These are phyloP conservation scores for Eragrostis tef DNA, from an alignment of 202 grass and related monocot genomes.

Conservation along the genomic window DNA sequence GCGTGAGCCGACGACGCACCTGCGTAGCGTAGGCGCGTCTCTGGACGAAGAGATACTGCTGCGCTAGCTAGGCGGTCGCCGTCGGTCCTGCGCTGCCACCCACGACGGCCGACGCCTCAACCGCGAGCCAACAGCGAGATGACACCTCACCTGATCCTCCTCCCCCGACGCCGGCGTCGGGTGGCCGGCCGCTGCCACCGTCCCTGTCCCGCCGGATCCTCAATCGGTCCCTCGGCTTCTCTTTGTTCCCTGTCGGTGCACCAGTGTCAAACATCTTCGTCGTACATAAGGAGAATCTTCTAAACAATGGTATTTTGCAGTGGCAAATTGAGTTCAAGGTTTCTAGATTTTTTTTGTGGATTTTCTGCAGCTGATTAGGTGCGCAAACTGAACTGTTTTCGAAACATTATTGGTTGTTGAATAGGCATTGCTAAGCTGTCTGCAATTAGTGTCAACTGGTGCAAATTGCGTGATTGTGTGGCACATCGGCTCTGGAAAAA, in stretches of 20 bases:
- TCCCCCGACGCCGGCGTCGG: background rate
- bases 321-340: background rate
- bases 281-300: background rate
- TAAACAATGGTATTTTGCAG: background rate
- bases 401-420: too few species aligned
- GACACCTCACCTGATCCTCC: constrained; percentile 40
- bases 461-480: background rate
- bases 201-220: constrained; percentile 39
- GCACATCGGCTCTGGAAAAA: background rate
- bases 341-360: background rate
- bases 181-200: constrained; percentile 36
- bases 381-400: background rate
- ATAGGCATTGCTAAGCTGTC: background rate
- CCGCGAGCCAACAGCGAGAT: constrained; percentile 44
- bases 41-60: background rate
- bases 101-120: constrained; percentile 49
- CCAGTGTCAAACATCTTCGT: background rate
- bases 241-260: constrained; percentile 30
- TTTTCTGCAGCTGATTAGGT: background rate
- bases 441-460: background rate
- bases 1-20: background rate
- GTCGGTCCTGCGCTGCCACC: constrained; percentile 1
- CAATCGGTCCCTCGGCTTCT: background rate
- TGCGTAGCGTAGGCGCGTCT: background rate
- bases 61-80: constrained; percentile 24